These are phyloP conservation scores for Micractinium conductrix DNA, from an alignment of 139 green algal genomes.

Conservation along the genomic window DNA sequence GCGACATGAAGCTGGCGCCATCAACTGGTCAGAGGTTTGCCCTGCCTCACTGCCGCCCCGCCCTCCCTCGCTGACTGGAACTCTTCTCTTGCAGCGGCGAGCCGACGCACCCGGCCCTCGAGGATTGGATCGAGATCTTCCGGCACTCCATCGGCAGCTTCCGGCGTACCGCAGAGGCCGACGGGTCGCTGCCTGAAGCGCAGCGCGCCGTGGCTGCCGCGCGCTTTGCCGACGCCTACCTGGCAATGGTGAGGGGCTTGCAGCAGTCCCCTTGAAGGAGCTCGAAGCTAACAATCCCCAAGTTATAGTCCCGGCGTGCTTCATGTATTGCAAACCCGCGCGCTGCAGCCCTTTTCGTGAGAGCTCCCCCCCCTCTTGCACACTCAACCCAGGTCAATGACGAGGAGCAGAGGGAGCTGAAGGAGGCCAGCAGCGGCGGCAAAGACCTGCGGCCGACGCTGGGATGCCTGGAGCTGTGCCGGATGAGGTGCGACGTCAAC, in stretches of 20 bases:
- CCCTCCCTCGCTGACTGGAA: too few species aligned
- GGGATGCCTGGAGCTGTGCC: constrained; percentile 30
- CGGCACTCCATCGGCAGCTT: constrained; percentile 67
- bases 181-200: constrained; percentile 22
- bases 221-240: constrained; percentile 31
- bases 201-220: not conserved
- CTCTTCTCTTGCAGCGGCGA: constrained; percentile 5
- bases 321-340: too few species aligned
- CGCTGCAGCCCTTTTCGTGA: too few species aligned
- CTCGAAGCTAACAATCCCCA: too few species aligned
- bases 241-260: too few species aligned
- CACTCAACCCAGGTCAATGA: too few species aligned
- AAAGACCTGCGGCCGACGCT: not conserved
- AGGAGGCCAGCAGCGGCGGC: not conserved
- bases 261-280: too few species aligned
- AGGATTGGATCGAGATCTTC: constrained; percentile 77
- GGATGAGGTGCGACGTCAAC: not conserved
- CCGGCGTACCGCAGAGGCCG: constrained; percentile 30
- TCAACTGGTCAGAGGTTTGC: too few species aligned
- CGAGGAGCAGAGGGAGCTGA: not conserved
- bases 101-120: constrained; percentile 34
- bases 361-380: too few species aligned
- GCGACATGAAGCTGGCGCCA: too few species aligned
- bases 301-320: too few species aligned
- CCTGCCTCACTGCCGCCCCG: too few species aligned